These are phyloP conservation scores for Globisporangium echinulatum DNA, from an alignment of 352 stramenopile species.

Conservation along the genomic window DNA sequence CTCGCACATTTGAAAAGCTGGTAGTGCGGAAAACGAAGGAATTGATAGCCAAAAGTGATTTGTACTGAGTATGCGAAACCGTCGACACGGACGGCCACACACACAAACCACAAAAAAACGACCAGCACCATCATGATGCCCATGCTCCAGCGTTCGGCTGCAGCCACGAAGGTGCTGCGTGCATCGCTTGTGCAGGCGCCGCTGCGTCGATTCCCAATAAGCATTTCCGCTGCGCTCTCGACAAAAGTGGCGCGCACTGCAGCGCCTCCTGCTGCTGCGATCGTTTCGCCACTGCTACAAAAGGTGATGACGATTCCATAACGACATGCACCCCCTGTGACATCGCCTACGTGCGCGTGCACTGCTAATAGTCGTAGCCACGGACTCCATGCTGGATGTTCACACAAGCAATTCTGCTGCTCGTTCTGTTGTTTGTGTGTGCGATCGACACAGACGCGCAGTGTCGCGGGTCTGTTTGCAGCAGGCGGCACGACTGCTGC, in stretches of 20 bases:
- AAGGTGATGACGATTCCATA: slow-evolving; percentile 10
- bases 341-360: no score
- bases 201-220: not conserved
- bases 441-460: slow-evolving; percentile 12
- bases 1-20: no score
- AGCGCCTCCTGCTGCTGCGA: slow-evolving; percentile 5
- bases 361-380: not conserved
- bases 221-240: not conserved
- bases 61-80: no score
- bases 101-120: no score
- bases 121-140: slow-evolving; percentile 3
- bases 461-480: slow-evolving; percentile 23
- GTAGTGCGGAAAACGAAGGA: no score
- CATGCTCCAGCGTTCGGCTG: slow-evolving; percentile 1
- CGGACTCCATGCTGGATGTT: not conserved
- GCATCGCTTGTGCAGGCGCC: slow-evolving; percentile 1
- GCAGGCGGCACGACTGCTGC: slow-evolving; percentile 38
- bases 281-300: slow-evolving; percentile 27
- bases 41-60: no score
- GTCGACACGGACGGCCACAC: not conserved
- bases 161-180: not conserved
- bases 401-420: not conserved
- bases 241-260: not conserved
- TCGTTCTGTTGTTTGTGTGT: not conserved
- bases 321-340: not conserved